Evolutionary conservation across 202 grass and related monocot genomes (phyloP), one percentile per base, ranked within the genome.

Genomic region (Panicum virgatum): DNA sequence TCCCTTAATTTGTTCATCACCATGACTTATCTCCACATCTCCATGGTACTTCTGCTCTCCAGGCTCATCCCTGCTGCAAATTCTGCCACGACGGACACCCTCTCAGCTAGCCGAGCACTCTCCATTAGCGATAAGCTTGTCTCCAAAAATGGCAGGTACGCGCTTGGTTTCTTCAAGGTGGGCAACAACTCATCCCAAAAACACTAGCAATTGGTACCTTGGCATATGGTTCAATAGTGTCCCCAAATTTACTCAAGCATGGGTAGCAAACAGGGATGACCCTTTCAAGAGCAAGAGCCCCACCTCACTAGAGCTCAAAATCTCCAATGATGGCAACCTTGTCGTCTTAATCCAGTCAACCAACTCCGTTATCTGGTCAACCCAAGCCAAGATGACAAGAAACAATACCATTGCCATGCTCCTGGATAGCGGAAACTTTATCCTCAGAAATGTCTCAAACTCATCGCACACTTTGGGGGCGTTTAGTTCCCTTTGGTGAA

Each of bases 151-250:
- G 74, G 82, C n/a, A 85, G 65, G 75, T 85, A 72, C 37, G 66
- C 66, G 2, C 75, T 79, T 5, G 75, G 83, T 18, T 79, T 85
- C 58, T 85, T 85, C 13, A 1, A 72, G 19, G 50, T 12, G 0
- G 34, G 15, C 3, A 50, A 18, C 47, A 5, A 18, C 4, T 5
- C 5, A 5, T 18, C 47, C 47, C 47, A 50, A 5, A 5, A 50
- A 50, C 47, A 50, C 47, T 39, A 54, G 1, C 47, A 70, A 78
- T 44, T 87, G 79, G 73, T 94, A 91, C 72, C 47, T 91, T 25
- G 89, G 89, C 69, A 87, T 91, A 48, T 89, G 92, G 92, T 94
- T 87, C 80, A 73, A 70, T 13, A 85, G 52, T 5, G 32, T 91
- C 81, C 69, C 89, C 3, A 62, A 75, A 26, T 53, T 79, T 3